Conservation (phyloP, 2,329 filamentous ascomycete species). For the Aspergillus amoenus region DNA sequence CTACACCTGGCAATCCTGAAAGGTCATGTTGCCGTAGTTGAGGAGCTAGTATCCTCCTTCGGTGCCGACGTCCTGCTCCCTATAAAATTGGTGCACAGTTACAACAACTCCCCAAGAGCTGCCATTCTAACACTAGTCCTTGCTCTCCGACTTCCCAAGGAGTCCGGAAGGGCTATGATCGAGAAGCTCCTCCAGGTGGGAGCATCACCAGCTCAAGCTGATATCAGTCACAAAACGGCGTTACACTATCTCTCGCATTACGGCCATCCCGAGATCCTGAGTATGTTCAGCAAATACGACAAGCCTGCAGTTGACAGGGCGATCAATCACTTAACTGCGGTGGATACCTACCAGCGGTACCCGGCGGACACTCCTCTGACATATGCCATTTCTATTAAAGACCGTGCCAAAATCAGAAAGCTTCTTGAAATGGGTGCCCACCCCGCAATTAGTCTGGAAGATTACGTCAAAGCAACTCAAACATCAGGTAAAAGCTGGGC, state of each 20-base stretch:
- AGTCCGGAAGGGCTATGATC: slow-evolving; percentile 65
- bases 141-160: slow-evolving; percentile 62
- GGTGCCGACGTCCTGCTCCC: slow-evolving; percentile 76
- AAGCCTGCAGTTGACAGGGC: slow-evolving; percentile 60
- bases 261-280: slow-evolving; percentile 46
- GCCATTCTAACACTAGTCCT: slow-evolving; percentile 71
- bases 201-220: slow-evolving; percentile 71
- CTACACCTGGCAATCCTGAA: slow-evolving; percentile 76
- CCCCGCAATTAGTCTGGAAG: slow-evolving; percentile 58
- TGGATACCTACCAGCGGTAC: slow-evolving; percentile 32
- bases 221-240: slow-evolving; percentile 62
- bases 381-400: slow-evolving; percentile 56
- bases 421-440: slow-evolving; percentile 65
- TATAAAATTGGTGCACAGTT: slow-evolving; percentile 59
- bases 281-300: slow-evolving; percentile 54
- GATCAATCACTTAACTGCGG: slow-evolving; percentile 63
- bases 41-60: slow-evolving; percentile 67
- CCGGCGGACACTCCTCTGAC: slow-evolving; percentile 54
- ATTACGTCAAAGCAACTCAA: slow-evolving; percentile 33
- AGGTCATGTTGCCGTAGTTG: slow-evolving; percentile 68
- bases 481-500: slow-evolving; percentile 21
- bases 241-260: slow-evolving; percentile 64
- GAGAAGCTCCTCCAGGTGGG: slow-evolving; percentile 66
- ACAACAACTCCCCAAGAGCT: slow-evolving; percentile 49
- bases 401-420: slow-evolving; percentile 56